Evolutionary conservation across 257 asterid species (phyloP), one percentile per base, ranked within the genome.

Genomic region (Verbena officinalis): DNA sequence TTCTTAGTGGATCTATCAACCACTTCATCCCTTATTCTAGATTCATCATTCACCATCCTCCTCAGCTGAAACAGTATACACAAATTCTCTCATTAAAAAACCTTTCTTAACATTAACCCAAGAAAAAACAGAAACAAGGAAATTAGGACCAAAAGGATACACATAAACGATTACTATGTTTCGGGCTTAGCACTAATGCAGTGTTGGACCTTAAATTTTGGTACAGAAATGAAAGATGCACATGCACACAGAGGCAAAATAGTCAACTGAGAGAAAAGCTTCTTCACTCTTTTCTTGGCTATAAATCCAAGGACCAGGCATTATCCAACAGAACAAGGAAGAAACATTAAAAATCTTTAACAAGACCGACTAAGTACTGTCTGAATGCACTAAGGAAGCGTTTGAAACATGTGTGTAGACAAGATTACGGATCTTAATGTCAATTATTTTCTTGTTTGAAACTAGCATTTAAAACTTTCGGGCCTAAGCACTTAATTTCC

Each of bases 31-130:
- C 27, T 70, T 10, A 45, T 44, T 54, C 33, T 62, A 44, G 7
- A 23, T 10, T 31, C 48, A 68, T 54, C 73, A 39, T 57, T 45
- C 24, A 20, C 58, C 69, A 53, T 65, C 23, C 69, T 66, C 43
- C 45, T 20, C 50, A 49, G 49, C 78, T 74, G 78, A 61, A 62
- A 45, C 16, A 15, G 4, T 21, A 54, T 21, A 10, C 59, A 68
- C 17, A 22, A 44, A 53, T 20, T 46, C 13, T 7, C 50, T 14
- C 12, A 34, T 24, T 65, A 23, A 23, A 13, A 59, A 14, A 51
- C 40, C 39, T 11, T 19, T n/a, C 45, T 23, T 40, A 45, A 40
- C 59, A 65, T 34, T 38, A 56, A 51, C 11, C 58, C 55, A 22
- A 27, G 5, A 57, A 33, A 14, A 64, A 36, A 3, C 14, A n/a